These are phyloP conservation scores for Amoebophrya sp. DNA, from an alignment of 169 alveolate genomes.

Conservation along the genomic window DNA sequence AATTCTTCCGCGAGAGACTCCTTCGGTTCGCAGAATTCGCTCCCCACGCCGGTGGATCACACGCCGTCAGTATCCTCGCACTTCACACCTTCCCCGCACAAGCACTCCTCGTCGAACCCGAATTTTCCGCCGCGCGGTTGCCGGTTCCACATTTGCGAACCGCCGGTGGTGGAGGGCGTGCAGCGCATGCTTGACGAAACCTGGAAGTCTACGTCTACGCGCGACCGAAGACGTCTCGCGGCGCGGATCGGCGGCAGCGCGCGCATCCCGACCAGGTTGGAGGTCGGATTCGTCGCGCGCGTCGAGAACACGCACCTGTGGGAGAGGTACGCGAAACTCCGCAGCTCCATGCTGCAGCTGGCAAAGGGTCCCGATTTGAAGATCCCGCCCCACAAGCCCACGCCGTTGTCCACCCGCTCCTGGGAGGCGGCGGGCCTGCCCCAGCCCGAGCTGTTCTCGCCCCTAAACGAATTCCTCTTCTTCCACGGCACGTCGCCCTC, in stretches of 20 bases:
- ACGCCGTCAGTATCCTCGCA: too few relatives aligned
- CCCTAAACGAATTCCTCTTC: background rate
- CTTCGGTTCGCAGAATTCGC: too few relatives aligned
- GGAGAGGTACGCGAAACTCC: background rate
- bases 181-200: background rate
- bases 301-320: background rate
- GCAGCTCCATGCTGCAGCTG: background rate
- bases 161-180: background rate
- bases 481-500: background rate
- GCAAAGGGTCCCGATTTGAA: background rate
- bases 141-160: background rate
- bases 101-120: too few relatives aligned
- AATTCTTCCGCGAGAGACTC: too few relatives aligned
- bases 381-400: background rate
- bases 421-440: conserved; percentile 1
- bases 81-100: too few relatives aligned
- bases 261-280: background rate
- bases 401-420: background rate
- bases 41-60: too few relatives aligned
- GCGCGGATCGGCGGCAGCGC: background rate
- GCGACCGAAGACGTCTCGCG: background rate
- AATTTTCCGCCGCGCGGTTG: background rate
- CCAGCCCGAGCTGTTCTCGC: background rate
- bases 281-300: background rate
- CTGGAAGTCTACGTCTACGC: background rate